Evolutionary conservation across 1,284 basidiomycete genomes (phyloP).

Genomic region (Phenoliferia sp.): DNA sequence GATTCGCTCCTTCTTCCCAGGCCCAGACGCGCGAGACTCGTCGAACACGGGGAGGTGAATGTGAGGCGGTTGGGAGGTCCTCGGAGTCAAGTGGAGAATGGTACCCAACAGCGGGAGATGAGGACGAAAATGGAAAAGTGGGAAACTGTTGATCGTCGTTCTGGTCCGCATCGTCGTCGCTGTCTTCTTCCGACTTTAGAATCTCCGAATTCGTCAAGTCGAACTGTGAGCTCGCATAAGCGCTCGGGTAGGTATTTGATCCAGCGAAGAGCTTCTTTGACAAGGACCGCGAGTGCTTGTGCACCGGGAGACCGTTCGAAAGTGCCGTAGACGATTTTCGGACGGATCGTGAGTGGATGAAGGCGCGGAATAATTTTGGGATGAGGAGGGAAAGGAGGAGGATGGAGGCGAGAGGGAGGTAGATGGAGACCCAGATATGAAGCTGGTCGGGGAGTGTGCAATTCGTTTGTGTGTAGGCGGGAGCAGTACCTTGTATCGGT

Average conservation of each 20-base stretch:
- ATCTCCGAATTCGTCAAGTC: conserved; percentile 1
- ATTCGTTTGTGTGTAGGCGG: conserved; percentile 46
- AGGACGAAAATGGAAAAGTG: conserved; percentile 6
- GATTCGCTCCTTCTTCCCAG: not conserved
- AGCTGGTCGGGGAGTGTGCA: conserved; percentile 67
- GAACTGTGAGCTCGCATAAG: not conserved
- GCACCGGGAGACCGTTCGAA: conserved; percentile 25
- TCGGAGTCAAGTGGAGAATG: conserved; percentile 4
- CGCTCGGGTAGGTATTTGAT: not conserved
- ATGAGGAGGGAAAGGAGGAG: conserved; percentile 36
- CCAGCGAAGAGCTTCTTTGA: not conserved
- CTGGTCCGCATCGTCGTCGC: conserved; percentile 3
- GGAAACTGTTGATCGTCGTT: conserved; percentile 15
- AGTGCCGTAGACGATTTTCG: conserved; percentile 10
- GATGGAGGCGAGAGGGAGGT: conserved; percentile 49
- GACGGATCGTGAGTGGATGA: not conserved
- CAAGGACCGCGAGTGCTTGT: conserved; percentile 4
- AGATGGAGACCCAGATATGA: conserved; percentile 57
- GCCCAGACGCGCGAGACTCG: not conserved
- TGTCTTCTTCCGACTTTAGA: not conserved
- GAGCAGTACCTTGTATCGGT: conserved; percentile 38
- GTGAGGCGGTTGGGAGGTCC: not conserved
- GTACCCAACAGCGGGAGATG: not conserved
- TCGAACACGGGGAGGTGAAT: not conserved
- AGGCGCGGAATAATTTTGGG: conserved; percentile 13